Evolutionary conservation across 1,139 yeast genomes (phyloP).

Genomic region (Candida tunisiensis): DNA sequence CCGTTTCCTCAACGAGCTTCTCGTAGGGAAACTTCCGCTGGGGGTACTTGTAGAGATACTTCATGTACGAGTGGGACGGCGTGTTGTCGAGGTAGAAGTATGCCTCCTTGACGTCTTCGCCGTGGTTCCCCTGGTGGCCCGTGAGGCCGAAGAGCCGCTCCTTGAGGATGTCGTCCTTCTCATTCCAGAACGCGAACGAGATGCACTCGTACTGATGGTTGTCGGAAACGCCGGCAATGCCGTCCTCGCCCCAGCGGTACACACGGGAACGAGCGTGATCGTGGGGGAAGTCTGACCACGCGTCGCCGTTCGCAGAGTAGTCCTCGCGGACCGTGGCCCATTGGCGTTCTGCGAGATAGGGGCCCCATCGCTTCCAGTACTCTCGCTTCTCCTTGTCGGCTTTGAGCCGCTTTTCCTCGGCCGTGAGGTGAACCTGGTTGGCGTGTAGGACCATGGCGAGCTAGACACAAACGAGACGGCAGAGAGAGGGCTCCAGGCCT

Average conservation of each 20-base stretch:
- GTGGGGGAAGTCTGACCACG: conserved; percentile 85
- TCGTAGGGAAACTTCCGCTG: conserved; percentile 73
- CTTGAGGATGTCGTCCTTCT: conserved; percentile 68
- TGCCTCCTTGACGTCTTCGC: conserved; percentile 85
- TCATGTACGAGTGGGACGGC: conserved; percentile 89
- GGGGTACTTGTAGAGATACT: conserved; percentile 84
- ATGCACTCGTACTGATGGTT: conserved; percentile 66
- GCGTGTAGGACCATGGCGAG: background rate
- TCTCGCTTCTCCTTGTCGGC: conserved; percentile 36
- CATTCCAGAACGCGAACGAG: conserved; percentile 85
- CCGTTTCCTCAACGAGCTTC: conserved; percentile 55
- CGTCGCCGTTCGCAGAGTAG: conserved; percentile 71
- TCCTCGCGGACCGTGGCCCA: conserved; percentile 96
- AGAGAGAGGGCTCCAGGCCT: background rate
- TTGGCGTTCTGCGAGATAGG: conserved; percentile 77
- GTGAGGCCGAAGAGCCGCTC: conserved; percentile 84
- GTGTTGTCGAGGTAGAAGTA: conserved; percentile 81
- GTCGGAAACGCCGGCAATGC: conserved; percentile 83
- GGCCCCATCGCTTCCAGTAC: conserved; percentile 88
- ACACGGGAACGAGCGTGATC: conserved; percentile 74
- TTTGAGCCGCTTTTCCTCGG: conserved; percentile 53
- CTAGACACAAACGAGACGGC: background rate
- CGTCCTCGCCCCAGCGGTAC: conserved; percentile 96
- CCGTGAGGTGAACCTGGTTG: conserved; percentile 15
- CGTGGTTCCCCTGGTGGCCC: conserved; percentile 90